Base-by-base conservation (phyloP, 768 basidiomycete species). In the Hygrocybe punicea region DNA sequence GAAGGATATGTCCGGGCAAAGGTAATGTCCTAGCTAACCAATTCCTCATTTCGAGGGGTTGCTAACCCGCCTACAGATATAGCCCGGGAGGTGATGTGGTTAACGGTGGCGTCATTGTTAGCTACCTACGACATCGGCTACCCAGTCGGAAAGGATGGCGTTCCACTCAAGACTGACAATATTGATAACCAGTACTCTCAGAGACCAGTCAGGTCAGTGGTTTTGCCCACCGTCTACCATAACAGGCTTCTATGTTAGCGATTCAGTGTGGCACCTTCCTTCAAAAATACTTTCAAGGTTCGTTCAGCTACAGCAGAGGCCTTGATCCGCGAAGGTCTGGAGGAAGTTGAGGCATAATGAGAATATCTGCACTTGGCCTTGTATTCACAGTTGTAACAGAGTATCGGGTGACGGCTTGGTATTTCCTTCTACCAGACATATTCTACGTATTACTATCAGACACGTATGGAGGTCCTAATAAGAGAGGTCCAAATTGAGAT, bases 1-100 rank as follows among this genome's bases (percentile, higher is more conserved):
- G 56, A 19, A 16, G 58, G 11, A 24, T 63, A 39, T 74, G 73
- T 52, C 70, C 72, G 9, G 72, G 73, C 2, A 35, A 53, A 58
- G 44, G 58, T 58, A 35, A 42, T 25, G 34, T 19, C 29, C 3
- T 6, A 14, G 17, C 17, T 6, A 51, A 11, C 21, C 23, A 25
- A 14, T 29, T 11, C 4, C 3, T 9, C 39, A 4, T 23, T 42
- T 53, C 11, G 6, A 53, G 13, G 14, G 35, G 14, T 29, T 25
- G 11, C n/a, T n/a, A 40, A 3, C 5, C 21, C 24, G 10, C 21
- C 19, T 48, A 16, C 49, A 59, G 58, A 59, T 25, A 46, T 42
- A 25, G 58, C 54, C n/a, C 46, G n/a, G 14, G 44, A 55, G 19
- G 34, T 40, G 25, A 21, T 59, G 33, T 59, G 58, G 58, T 25